Conservation (phyloP, 2,329 filamentous ascomycete genomes). For the Colletotrichum sp. region DNA sequence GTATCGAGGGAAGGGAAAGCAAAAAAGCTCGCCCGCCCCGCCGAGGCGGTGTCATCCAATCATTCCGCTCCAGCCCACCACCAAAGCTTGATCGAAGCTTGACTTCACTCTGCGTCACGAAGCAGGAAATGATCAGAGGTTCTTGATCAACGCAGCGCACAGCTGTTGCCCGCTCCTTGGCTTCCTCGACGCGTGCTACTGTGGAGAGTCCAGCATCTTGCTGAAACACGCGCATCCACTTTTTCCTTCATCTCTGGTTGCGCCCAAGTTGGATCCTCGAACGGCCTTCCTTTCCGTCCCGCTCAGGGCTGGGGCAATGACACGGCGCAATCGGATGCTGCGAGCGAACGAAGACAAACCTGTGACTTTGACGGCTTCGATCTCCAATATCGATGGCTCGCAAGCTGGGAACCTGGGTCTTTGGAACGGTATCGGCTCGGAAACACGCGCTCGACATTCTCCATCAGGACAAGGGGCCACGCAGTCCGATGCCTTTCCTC, state of each 20-base stretch:
- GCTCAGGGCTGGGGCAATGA: not conserved
- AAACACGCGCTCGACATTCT: not conserved
- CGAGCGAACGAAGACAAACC: not conserved
- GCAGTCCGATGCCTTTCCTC: not conserved
- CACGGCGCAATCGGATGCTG: not conserved
- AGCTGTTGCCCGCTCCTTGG: not conserved
- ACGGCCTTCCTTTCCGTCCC: not conserved
- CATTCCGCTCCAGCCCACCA: not conserved
- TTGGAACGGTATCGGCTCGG: not conserved
- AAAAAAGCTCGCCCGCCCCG: not conserved
- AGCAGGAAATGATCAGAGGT: constrained; percentile 20
- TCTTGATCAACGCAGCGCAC: not conserved
- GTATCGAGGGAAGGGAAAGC: not conserved
- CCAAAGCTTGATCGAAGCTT: constrained; percentile 22
- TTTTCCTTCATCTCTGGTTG: constrained; percentile 3
- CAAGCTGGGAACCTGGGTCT: not conserved
- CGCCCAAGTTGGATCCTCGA: not conserved
- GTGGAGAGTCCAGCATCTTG: constrained; percentile 9
- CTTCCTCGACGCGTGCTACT: constrained; percentile 11
- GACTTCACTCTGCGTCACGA: constrained; percentile 1
- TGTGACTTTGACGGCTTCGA: not conserved
- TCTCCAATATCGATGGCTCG: not conserved
- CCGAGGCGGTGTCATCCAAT: not conserved
- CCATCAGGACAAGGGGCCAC: not conserved
- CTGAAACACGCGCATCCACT: constrained; percentile 15